Conservation (phyloP, 2,329 filamentous ascomycete genomes). For the Penicillium sp. region DNA sequence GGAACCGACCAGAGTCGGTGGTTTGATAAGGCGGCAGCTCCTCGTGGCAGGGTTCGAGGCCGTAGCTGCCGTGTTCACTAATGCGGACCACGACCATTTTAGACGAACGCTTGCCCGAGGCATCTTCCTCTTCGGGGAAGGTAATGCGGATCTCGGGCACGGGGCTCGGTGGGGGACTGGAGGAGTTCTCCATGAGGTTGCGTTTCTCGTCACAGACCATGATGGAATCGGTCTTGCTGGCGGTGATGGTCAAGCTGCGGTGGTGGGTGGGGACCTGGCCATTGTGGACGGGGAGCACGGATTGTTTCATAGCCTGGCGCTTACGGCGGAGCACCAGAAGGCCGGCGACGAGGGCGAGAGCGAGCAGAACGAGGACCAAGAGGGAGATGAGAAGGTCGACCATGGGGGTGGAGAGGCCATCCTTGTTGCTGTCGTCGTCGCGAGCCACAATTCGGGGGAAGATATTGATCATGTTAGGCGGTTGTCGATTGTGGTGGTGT, state of each 20-base stretch:
- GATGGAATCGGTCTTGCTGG: conserved; percentile 69
- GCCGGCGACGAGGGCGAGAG: conserved; percentile 67
- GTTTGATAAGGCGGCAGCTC: conserved; percentile 89
- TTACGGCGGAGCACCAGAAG: conserved; percentile 76
- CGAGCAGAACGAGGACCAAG: conserved; percentile 75
- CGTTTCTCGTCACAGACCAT: conserved; percentile 80
- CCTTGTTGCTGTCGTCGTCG: conserved; percentile 46
- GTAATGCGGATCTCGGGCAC: conserved; percentile 98
- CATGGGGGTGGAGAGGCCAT: conserved; percentile 63
- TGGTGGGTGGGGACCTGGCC: conserved; percentile 58
- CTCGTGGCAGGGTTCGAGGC: conserved; percentile 80
- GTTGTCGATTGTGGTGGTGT: conserved; percentile 6
- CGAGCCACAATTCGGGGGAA: conserved; percentile 56
- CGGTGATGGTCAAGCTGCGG: conserved; percentile 63
- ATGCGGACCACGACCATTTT: conserved; percentile 92
- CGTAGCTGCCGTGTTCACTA: conserved; percentile 81
- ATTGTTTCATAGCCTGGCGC: conserved; percentile 54
- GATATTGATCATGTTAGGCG: conserved; percentile 43
- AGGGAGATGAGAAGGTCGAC: conserved; percentile 80
- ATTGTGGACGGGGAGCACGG: conserved; percentile 70
- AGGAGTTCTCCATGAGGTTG: conserved; percentile 75
- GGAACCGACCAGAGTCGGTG: conserved; percentile 77
- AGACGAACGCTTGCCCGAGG: conserved; percentile 74
- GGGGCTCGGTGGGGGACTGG: conserved; percentile 75
- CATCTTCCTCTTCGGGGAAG: conserved; percentile 91